Conservation (phyloP, 805 yeast genomes). For the Komagataella populi region DNA sequence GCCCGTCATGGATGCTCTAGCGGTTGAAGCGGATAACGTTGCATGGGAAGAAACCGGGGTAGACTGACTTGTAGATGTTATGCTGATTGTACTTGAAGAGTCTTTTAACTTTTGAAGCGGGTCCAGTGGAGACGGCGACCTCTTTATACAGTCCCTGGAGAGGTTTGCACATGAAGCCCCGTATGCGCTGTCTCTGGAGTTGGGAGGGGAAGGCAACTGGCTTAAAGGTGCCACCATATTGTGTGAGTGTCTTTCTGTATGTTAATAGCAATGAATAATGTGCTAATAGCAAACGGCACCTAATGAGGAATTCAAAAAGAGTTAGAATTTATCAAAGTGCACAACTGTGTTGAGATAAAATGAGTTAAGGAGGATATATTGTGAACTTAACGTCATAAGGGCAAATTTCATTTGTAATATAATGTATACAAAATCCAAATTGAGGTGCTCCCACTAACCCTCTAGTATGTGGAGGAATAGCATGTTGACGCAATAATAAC, state of each 20-base stretch:
- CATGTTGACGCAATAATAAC: not conserved
- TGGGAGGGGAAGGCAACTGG: not conserved
- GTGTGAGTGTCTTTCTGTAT: not conserved
- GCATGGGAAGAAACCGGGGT: not conserved
- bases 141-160: not conserved
- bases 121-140: not conserved
- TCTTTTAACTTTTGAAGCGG: not conserved
- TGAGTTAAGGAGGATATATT: not conserved
- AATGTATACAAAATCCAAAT: not conserved
- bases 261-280: not conserved
- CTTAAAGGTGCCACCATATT: not conserved
- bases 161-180: not conserved
- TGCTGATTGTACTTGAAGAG: not conserved
- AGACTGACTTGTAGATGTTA: not conserved
- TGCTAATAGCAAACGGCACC: not conserved
- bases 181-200: not conserved
- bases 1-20: not conserved
- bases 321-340: not conserved
- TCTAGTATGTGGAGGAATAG: not conserved
- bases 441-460: not conserved
- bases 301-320: not conserved
- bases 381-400: not conserved
- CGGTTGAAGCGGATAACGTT: no score
- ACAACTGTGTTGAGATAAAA: not conserved
- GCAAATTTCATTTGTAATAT: not conserved